Evolutionary conservation across 2,329 filamentous ascomycete species (phyloP).

Genomic region (Phaeoacremonium minimum): DNA sequence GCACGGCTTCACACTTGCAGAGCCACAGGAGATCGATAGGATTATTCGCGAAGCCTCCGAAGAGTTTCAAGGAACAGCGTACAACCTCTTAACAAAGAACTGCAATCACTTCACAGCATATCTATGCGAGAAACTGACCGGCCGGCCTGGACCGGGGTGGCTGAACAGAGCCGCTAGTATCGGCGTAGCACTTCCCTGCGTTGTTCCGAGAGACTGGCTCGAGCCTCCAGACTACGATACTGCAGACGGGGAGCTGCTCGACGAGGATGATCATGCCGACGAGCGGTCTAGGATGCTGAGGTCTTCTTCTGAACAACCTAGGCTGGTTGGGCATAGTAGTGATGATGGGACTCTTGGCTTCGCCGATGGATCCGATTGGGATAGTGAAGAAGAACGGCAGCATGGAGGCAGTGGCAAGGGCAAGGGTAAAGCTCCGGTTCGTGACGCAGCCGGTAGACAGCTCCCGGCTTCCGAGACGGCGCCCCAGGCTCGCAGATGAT

Average conservation of each 20-base stretch:
- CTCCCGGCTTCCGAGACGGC: conserved; percentile 3
- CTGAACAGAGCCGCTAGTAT: conserved; percentile 82
- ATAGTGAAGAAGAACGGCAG: conserved; percentile 11
- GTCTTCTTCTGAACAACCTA: conserved; percentile 18
- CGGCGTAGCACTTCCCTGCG: conserved; percentile 73
- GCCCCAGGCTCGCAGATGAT: neutral
- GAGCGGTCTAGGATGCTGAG: conserved; percentile 59
- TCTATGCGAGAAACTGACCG: conserved; percentile 69
- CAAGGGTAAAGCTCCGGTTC: conserved; percentile 4
- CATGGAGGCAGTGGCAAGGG: conserved; percentile 4
- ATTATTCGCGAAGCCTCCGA: conserved; percentile 66
- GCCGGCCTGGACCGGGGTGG: conserved; percentile 66
- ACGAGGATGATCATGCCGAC: conserved; percentile 46
- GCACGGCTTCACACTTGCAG: conserved; percentile 72
- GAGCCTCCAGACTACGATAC: conserved; percentile 72
- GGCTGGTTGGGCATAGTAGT: conserved; percentile 15
- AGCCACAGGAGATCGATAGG: conserved; percentile 64
- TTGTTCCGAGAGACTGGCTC: conserved; percentile 80
- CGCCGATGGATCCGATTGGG: conserved; percentile 9
- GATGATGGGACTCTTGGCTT: conserved; percentile 16
- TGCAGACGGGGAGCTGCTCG: conserved; percentile 65
- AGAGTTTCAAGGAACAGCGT: conserved; percentile 69
- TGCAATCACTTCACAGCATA: conserved; percentile 86
- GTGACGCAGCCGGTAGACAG: conserved; percentile 13
- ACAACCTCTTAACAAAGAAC: conserved; percentile 79